These are phyloP conservation scores for Fallopia convolvulus DNA, from an alignment of 148 eudicot genomes.

Conservation along the genomic window DNA sequence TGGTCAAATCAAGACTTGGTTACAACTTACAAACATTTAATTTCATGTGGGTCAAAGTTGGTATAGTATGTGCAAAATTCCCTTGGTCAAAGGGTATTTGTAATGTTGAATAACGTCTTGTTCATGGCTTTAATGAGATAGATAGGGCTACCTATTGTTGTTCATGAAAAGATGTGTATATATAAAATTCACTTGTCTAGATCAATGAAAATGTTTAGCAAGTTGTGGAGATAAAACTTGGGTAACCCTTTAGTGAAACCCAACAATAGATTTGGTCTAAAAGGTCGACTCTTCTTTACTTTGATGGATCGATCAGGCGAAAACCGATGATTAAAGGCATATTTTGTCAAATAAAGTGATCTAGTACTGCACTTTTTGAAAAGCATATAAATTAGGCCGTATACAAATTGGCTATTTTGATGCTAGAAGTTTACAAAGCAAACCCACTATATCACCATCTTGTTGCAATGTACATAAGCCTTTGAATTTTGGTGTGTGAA, in stretches of 20 bases:
- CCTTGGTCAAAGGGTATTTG: conserved; percentile 5
- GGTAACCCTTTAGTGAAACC: neutral
- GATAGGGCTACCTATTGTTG: neutral
- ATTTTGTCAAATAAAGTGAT: conserved; percentile 5
- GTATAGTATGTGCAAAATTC: neutral
- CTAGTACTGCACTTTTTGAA: neutral
- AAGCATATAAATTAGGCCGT: neutral
- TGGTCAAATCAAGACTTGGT: neutral
- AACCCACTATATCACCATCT: neutral
- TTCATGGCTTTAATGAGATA: neutral
- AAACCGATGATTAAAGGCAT: neutral
- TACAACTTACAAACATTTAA: neutral
- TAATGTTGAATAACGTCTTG: neutral
- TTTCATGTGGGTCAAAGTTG: neutral
- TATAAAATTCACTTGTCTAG: neutral
- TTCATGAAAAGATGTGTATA: neutral
- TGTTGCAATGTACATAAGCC: neutral
- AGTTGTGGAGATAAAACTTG: neutral
- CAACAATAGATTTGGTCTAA: neutral
- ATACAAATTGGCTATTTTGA: neutral
- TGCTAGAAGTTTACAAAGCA: neutral
- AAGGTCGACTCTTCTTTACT: neutral
- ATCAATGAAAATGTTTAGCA: neutral
- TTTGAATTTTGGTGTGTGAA: neutral
- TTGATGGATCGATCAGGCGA: conserved; percentile 3